These are phyloP conservation scores for Termitomyces bulborhizus DNA, from an alignment of 768 basidiomycete species.

Conservation along the genomic window DNA sequence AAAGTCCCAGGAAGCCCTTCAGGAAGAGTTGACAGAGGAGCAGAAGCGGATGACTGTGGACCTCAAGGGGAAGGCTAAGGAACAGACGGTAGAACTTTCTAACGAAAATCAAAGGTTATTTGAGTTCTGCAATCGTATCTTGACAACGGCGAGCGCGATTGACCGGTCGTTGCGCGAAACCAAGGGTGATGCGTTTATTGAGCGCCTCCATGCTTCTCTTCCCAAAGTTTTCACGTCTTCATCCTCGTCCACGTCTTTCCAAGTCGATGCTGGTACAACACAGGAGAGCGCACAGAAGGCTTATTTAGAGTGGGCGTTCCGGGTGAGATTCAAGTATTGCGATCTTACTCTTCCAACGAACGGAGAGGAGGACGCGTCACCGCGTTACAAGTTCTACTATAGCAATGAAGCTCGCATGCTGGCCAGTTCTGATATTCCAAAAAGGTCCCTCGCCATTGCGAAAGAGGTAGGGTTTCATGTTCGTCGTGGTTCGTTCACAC, in stretches of 20 bases:
- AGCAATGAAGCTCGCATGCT: constrained; percentile 82
- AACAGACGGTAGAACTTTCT: constrained; percentile 34
- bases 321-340: constrained; percentile 85
- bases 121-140: constrained; percentile 80
- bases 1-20: constrained; percentile 38
- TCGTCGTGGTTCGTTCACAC: not conserved
- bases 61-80: constrained; percentile 63
- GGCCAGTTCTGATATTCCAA: constrained; percentile 81
- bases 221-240: constrained; percentile 63
- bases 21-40: constrained; percentile 80
- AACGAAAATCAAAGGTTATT: constrained; percentile 79
- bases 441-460: constrained; percentile 88
- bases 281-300: constrained; percentile 63
- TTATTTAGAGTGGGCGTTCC: constrained; percentile 82
- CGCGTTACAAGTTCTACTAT: constrained; percentile 79
- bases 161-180: constrained; percentile 84
- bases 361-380: constrained; percentile 44
- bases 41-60: constrained; percentile 79
- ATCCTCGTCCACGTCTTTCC: constrained; percentile 29
- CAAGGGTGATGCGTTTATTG: constrained; percentile 83
- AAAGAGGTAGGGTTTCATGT: constrained; percentile 60
- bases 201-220: constrained; percentile 66
- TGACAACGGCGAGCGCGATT: constrained; percentile 76
- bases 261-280: constrained; percentile 48
- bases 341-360: constrained; percentile 57